These are phyloP conservation scores for Crithidia mellificae DNA, from an alignment of 208 protist species.

Conservation along the genomic window DNA sequence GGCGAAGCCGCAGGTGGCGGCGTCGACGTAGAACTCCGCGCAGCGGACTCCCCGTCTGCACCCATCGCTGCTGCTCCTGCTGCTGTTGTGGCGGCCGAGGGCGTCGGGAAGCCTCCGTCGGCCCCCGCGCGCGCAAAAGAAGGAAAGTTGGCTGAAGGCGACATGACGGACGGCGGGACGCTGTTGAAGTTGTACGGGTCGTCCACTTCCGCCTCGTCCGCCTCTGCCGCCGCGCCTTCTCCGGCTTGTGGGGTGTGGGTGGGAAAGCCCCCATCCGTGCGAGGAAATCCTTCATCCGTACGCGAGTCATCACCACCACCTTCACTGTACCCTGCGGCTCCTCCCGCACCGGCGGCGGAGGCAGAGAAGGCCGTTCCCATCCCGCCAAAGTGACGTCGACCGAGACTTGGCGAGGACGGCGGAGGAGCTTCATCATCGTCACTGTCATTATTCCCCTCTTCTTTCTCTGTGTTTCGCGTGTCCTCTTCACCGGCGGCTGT, in stretches of 20 bases:
- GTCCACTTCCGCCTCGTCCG: background rate
- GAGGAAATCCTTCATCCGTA: background rate
- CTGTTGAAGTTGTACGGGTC: background rate
- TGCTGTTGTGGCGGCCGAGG: background rate
- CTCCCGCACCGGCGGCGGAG: background rate
- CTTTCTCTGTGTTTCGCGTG: no score
- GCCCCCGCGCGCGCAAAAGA: background rate
- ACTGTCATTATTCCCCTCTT: no score
- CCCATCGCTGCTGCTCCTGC: background rate
- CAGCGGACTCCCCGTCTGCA: background rate
- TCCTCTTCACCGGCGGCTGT: no score
- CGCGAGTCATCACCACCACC: no score
- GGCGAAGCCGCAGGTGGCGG: background rate
- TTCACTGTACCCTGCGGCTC: no score
- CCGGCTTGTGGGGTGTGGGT: background rate
- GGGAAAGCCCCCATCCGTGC: constrained; percentile 3
- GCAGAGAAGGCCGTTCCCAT: background rate
- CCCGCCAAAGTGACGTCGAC: constrained; percentile 5
- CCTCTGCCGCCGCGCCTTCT: background rate
- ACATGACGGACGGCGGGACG: constrained; percentile 6
- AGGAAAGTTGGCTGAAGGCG: background rate
- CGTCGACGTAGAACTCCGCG: background rate
- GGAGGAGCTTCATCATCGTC: no score
- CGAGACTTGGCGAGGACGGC: constrained; percentile 11
- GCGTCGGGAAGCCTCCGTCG: background rate